These are phyloP conservation scores for Candida coquimbonensis DNA, from an alignment of 805 yeast species.

Conservation along the genomic window DNA sequence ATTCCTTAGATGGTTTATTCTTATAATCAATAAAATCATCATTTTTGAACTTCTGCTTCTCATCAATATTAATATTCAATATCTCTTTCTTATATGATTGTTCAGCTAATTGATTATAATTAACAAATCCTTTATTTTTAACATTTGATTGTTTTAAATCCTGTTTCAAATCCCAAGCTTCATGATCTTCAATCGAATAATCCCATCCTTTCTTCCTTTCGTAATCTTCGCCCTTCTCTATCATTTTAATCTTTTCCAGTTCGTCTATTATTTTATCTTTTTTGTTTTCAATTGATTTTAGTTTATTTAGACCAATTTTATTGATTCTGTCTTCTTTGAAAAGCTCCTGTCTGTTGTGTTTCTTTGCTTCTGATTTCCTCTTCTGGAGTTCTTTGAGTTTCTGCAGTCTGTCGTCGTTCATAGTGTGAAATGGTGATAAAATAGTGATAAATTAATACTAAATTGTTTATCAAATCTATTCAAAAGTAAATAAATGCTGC, in stretches of 20 bases:
- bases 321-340: constrained; percentile 27
- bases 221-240: constrained; percentile 32
- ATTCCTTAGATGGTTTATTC: constrained; percentile 32
- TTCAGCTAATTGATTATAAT: constrained; percentile 51
- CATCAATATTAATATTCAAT: constrained; percentile 28
- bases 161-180: constrained; percentile 48
- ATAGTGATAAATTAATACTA: no score
- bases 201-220: constrained; percentile 43
- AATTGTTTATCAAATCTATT: no score
- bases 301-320: constrained; percentile 18
- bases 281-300: constrained; percentile 25
- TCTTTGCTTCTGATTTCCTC: constrained; percentile 23
- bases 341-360: constrained; percentile 31
- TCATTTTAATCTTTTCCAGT: constrained; percentile 23
- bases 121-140: constrained; percentile 35
- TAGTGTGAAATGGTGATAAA: no score
- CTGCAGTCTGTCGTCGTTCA: constrained; percentile 11
- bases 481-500: not conserved
- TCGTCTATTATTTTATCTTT: constrained; percentile 31
- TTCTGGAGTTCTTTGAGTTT: constrained; percentile 24
- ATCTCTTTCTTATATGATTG: constrained; percentile 52
- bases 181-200: constrained; percentile 58
- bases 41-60: constrained; percentile 36
- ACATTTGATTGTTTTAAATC: constrained; percentile 23
- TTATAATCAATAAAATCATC: constrained; percentile 21